Conservation (phyloP, 1,284 basidiomycete genomes). For the Apiotrichum veenhuisii region DNA sequence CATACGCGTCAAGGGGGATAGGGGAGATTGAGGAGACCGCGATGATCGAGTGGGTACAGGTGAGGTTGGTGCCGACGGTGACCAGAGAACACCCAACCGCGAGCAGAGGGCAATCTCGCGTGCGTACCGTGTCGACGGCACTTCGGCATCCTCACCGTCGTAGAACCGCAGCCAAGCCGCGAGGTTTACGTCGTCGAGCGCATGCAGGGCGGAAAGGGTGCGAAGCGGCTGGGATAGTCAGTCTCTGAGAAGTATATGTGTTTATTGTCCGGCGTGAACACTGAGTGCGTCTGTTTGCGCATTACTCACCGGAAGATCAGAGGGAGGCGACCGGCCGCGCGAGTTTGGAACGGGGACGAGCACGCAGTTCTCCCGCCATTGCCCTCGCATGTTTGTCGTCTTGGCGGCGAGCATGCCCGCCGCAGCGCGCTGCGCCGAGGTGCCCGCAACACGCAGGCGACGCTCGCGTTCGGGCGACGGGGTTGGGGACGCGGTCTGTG, state of each 20-base stretch:
- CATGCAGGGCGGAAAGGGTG: neutral
- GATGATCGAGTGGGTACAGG: neutral
- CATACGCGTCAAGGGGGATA: neutral
- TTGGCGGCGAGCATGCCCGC: neutral
- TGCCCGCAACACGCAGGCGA: neutral
- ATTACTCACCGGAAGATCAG: neutral
- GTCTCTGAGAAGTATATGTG: neutral
- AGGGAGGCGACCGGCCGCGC: neutral
- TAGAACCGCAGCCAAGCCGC: neutral
- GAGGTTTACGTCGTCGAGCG: neutral
- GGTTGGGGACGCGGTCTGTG: neutral
- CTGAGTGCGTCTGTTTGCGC: too few relatives aligned
- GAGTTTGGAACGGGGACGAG: neutral
- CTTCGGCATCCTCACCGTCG: neutral
- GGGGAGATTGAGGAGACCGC: neutral
- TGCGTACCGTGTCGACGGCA: neutral
- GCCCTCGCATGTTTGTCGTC: neutral
- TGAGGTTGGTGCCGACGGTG: neutral
- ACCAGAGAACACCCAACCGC: neutral
- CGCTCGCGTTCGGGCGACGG: neutral
- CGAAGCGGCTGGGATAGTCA: neutral
- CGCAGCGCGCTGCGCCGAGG: neutral
- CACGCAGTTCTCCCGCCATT: neutral
- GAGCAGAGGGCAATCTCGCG: slow-evolving; percentile 1
- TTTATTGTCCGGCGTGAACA: neutral